Percentiles rank a stretch among this genome's conserved stretches.
Evolutionary conservation across 2,329 filamentous ascomycete genomes (phyloP).

Genomic region (Diaporthe capsici): DNA sequence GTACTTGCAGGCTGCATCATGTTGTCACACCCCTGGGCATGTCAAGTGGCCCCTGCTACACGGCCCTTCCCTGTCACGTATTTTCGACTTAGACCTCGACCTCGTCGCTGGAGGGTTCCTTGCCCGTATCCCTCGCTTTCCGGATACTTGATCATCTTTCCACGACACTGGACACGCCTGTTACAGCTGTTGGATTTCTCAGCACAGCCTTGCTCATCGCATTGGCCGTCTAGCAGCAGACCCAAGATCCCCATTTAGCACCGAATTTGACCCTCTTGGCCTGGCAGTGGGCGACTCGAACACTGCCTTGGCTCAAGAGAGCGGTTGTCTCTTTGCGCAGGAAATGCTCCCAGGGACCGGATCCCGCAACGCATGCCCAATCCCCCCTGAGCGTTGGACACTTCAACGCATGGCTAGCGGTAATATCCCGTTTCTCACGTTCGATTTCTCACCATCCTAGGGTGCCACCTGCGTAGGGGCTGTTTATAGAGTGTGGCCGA

Average conservation of each 20-base stretch:
- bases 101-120: slow-evolving; percentile 12
- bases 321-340: slow-evolving; percentile 3
- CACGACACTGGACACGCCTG: not conserved
- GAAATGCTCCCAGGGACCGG: slow-evolving; percentile 7
- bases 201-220: slow-evolving; percentile 3
- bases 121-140: slow-evolving; percentile 24
- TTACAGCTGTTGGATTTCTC: slow-evolving; percentile 2
- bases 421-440: slow-evolving; percentile 10
- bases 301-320: not conserved
- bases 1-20: slow-evolving; percentile 33
- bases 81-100: slow-evolving; percentile 28
- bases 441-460: slow-evolving; percentile 8
- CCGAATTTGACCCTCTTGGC: slow-evolving; percentile 14
- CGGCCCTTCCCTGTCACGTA: slow-evolving; percentile 33
- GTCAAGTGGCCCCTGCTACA: slow-evolving; percentile 27
- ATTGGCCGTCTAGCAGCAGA: slow-evolving; percentile 18
- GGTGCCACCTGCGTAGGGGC: slow-evolving; percentile 20
- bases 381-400: not conserved
- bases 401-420: slow-evolving; percentile 28
- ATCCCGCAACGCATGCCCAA: slow-evolving; percentile 12
- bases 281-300: not conserved
- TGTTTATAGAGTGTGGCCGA: slow-evolving; percentile 20
- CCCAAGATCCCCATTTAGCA: not conserved
- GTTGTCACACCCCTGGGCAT: slow-evolving; percentile 33
- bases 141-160: slow-evolving; percentile 11